A percentile compares a stretch with the other conserved stretches of the same genome.
Conservation (phyloP, 345 rosid species). For the Arabis hirsuta region DNA sequence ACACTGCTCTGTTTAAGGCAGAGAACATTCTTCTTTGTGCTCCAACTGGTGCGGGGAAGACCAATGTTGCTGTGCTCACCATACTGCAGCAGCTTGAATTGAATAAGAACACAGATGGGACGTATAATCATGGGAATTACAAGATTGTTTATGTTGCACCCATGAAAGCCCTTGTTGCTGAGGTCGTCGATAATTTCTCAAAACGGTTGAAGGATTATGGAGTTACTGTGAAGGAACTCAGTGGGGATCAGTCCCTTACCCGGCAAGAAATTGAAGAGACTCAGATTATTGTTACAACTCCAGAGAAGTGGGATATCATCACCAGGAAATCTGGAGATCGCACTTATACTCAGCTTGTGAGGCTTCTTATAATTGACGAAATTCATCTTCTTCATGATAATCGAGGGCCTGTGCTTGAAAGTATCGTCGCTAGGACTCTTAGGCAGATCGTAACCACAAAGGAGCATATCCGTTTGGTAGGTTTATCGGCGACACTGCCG, state of each 20-base stretch:
- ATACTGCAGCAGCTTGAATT: slow-evolving; percentile 82
- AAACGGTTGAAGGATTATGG: slow-evolving; percentile 68
- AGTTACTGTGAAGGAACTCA: slow-evolving; percentile 77
- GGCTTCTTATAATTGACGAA: slow-evolving; percentile 82
- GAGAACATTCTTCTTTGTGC: slow-evolving; percentile 90
- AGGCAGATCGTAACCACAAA: slow-evolving; percentile 88
- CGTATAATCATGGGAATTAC: slow-evolving; percentile 65
- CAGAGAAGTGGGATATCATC: slow-evolving; percentile 95
- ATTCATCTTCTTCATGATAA: slow-evolving; percentile 92
- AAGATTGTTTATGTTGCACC: slow-evolving; percentile 96
- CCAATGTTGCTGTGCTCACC: slow-evolving; percentile 89
- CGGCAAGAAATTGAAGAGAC: slow-evolving; percentile 90
- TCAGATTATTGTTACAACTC: slow-evolving; percentile 94
- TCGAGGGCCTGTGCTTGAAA: slow-evolving; percentile 92
- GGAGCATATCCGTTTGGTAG: slow-evolving; percentile 85
- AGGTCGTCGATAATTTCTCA: slow-evolving; percentile 78
- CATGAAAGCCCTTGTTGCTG: slow-evolving; percentile 94
- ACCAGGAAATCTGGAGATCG: slow-evolving; percentile 93
- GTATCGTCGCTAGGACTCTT: slow-evolving; percentile 91
- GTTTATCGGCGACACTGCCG: slow-evolving; percentile 87
- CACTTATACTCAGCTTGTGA: slow-evolving; percentile 79
- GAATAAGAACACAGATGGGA: slow-evolving; percentile 65
- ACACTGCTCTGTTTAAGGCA: slow-evolving; percentile 70
- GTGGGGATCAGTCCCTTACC: slow-evolving; percentile 86
- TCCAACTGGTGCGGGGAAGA: slow-evolving; percentile 97